Percentiles rank a stretch among this genome's conserved stretches.
Conservation (phyloP, 192 early-diverging fungal genomes). For the Backusella westeae region DNA sequence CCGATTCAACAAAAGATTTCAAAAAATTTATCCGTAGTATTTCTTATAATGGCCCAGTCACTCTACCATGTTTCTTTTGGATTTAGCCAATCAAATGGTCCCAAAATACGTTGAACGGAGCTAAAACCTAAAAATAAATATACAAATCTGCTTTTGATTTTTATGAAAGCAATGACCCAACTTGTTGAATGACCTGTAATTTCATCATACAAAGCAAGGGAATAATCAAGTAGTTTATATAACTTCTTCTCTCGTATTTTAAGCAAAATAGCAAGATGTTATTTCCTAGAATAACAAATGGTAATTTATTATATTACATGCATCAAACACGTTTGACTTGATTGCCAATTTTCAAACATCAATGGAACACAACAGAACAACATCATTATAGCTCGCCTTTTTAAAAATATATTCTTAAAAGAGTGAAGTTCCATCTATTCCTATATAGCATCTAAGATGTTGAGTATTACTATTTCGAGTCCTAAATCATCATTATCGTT, state of each 20-base stretch:
- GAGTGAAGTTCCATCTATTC: neutral
- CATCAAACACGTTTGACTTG: neutral
- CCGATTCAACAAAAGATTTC: neutral
- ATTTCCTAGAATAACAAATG: neutral
- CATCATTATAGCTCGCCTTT: neutral
- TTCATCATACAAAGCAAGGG: neutral
- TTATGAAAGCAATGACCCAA: neutral
- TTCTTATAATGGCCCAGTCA: neutral
- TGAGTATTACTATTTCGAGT: neutral
- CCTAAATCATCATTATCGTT: neutral
- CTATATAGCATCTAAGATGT: neutral
- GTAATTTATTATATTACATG: neutral
- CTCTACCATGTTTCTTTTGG: neutral
- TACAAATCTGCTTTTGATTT: neutral
- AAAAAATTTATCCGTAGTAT: neutral
- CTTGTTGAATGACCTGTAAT: neutral
- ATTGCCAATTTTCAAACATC: neutral
- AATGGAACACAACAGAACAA: neutral
- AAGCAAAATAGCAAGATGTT: neutral
- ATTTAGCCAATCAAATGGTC: neutral
- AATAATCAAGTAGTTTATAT: neutral
- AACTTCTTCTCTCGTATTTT: neutral
- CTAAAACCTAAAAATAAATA: conserved; percentile 3
- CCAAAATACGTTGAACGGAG: neutral
- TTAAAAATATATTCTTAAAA: conserved; percentile 1